Conservation (phyloP, 1,139 yeast genomes). For the Nakaseomyces nivariensis region DNA sequence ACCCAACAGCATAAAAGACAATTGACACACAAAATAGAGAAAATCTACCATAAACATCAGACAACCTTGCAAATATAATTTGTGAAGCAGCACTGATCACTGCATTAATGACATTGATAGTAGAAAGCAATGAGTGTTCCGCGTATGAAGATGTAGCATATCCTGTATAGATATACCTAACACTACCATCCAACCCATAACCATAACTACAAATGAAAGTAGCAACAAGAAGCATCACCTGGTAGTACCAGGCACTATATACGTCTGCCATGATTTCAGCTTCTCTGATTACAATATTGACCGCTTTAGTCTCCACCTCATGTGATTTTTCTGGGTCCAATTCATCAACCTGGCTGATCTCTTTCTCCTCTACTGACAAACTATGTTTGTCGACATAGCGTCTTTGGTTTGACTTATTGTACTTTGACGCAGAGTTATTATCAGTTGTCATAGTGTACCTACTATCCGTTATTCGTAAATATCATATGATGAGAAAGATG, state of each 20-base stretch:
- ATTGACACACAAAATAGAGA: conserved; percentile 46
- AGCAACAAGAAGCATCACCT: not conserved
- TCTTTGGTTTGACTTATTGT: too few species aligned
- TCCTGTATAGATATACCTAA: conserved; percentile 40
- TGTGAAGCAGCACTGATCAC: conserved; percentile 68
- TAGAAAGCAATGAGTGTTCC: conserved; percentile 51
- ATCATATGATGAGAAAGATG: too few species aligned
- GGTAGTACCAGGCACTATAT: not conserved
- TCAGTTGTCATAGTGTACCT: too few species aligned
- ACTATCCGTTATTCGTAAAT: too few species aligned
- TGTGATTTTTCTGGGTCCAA: not conserved
- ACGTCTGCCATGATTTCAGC: not conserved
- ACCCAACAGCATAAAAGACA: conserved; percentile 57
- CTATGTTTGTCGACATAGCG: too few species aligned
- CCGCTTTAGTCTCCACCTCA: not conserved
- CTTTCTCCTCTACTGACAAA: not conserved
- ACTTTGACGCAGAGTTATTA: too few species aligned
- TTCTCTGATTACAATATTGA: not conserved
- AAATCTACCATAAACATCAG: conserved; percentile 63
- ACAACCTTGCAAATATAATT: conserved; percentile 57
- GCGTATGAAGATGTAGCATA: conserved; percentile 49
- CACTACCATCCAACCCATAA: conserved; percentile 51
- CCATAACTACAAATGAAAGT: conserved; percentile 30
- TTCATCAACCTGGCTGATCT: not conserved
- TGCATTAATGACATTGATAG: conserved; percentile 51